A percentile compares a stretch with the other conserved stretches of the same genome.
Evolutionary conservation across 2,329 filamentous ascomycete genomes (phyloP).

Genomic region (Penicillium rolfsii): DNA sequence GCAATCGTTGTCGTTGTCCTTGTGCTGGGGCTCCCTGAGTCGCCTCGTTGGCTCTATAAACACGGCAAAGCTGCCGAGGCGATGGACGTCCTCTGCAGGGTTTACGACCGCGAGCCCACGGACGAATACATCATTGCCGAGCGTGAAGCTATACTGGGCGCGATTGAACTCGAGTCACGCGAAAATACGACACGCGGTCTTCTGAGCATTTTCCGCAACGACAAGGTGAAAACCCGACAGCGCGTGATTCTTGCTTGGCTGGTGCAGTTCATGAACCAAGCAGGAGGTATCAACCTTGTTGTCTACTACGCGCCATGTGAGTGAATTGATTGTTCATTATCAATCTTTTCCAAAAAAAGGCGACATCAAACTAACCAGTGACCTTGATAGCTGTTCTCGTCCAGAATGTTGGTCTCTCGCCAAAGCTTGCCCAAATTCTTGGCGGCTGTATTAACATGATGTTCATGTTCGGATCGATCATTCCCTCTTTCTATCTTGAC

Average conservation of each 20-base stretch:
- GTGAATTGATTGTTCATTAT: constrained; percentile 30
- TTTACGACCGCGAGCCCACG: constrained; percentile 30
- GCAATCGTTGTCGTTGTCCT: constrained; percentile 48
- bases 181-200: constrained; percentile 28
- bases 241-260: constrained; percentile 54
- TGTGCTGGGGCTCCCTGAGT: constrained; percentile 41
- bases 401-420: not conserved
- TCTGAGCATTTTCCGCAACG: constrained; percentile 49
- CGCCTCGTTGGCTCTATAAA: constrained; percentile 52
- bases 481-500: not conserved
- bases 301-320: constrained; percentile 29
- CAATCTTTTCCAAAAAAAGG: not conserved
- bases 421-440: not conserved
- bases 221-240: constrained; percentile 48
- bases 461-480: not conserved
- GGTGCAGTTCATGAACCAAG: constrained; percentile 57
- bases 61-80: constrained; percentile 39
- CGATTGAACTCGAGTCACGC: constrained; percentile 47
- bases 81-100: constrained; percentile 33
- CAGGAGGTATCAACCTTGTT: constrained; percentile 53
- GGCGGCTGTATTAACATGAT: not conserved
- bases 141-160: constrained; percentile 46
- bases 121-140: constrained; percentile 35
- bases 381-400: not conserved
- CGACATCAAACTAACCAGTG: too few relatives aligned